A percentile compares a stretch with the other conserved stretches of the same genome.
Evolutionary conservation across 768 basidiomycete species (phyloP).

Genomic region (Aureoboletus auriporus): DNA sequence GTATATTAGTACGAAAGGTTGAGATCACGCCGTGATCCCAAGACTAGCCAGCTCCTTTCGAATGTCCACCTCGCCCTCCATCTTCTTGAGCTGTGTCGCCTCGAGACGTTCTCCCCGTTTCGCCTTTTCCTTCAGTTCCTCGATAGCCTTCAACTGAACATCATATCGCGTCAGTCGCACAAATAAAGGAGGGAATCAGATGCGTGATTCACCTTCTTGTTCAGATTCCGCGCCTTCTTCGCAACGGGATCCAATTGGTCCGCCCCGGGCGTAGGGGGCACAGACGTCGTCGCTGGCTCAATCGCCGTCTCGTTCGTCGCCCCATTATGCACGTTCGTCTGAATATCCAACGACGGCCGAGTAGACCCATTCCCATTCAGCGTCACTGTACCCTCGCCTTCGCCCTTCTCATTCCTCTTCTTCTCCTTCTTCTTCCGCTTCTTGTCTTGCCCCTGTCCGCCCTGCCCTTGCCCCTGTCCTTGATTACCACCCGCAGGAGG

Average conservation of each 20-base stretch:
- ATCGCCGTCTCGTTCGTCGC: conserved; percentile 9
- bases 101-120: conserved; percentile 89
- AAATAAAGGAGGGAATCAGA: not conserved
- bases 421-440: conserved; percentile 55
- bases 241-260: conserved; percentile 73
- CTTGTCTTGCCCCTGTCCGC: conserved; percentile 34
- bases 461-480: conserved; percentile 15
- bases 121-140: conserved; percentile 92
- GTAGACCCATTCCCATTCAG: conserved; percentile 23
- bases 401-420: conserved; percentile 42
- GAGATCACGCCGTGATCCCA: conserved; percentile 17
- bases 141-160: conserved; percentile 91
- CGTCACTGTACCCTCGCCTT: conserved; percentile 27
- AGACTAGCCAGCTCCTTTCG: conserved; percentile 64
- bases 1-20: too few relatives aligned
- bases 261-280: conserved; percentile 51
- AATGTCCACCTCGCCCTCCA: conserved; percentile 86
- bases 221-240: conserved; percentile 93
- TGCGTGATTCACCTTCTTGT: conserved; percentile 71
- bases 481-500: conserved; percentile 36
- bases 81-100: conserved; percentile 95
- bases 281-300: conserved; percentile 20
- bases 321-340: conserved; percentile 23
- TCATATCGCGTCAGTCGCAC: conserved; percentile 2
- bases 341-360: conserved; percentile 36